A percentile compares a stretch with the other conserved stretches of the same genome.
Evolutionary conservation across 208 protist species (phyloP).

Genomic region (Naegleria lovaniensis): DNA sequence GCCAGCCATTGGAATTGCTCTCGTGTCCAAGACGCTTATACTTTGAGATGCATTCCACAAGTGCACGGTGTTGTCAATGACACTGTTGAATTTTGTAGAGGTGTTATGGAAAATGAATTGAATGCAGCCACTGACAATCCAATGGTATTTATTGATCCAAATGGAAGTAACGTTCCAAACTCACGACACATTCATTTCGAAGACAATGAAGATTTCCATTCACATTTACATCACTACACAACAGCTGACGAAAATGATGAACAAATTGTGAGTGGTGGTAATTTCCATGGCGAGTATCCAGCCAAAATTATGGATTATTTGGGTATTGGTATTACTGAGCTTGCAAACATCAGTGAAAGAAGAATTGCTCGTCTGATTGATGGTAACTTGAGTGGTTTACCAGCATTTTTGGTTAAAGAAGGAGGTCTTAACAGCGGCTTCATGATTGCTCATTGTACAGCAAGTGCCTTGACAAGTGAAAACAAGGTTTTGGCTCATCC

Average conservation of each 20-base stretch:
- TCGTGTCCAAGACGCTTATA: slow-evolving; percentile 74
- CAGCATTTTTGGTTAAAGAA: slow-evolving; percentile 67
- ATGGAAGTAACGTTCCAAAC: background rate
- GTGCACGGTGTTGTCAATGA: slow-evolving; percentile 65
- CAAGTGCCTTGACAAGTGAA: slow-evolving; percentile 67
- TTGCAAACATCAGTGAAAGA: slow-evolving; percentile 65
- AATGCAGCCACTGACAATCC: slow-evolving; percentile 82
- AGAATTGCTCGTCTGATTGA: slow-evolving; percentile 72
- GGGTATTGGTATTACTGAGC: slow-evolving; percentile 57
- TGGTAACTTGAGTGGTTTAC: slow-evolving; percentile 54
- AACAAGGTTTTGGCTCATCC: slow-evolving; percentile 76
- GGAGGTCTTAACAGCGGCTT: slow-evolving; percentile 76
- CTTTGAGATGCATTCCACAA: slow-evolving; percentile 74
- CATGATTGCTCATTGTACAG: slow-evolving; percentile 82
- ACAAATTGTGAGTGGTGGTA: slow-evolving; percentile 65
- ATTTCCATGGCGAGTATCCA: slow-evolving; percentile 82
- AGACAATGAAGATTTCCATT: background rate
- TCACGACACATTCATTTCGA: background rate
- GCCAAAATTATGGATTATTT: slow-evolving; percentile 62
- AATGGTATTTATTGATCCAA: slow-evolving; percentile 63
- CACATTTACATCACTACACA: background rate
- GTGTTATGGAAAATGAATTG: slow-evolving; percentile 64
- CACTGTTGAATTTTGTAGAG: slow-evolving; percentile 61
- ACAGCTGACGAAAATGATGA: slow-evolving; percentile 16
- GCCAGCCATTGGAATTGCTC: slow-evolving; percentile 52